These are phyloP conservation scores for Moesziomyces globuligerus DNA, from an alignment of 1,284 basidiomycete genomes.

Conservation along the genomic window DNA sequence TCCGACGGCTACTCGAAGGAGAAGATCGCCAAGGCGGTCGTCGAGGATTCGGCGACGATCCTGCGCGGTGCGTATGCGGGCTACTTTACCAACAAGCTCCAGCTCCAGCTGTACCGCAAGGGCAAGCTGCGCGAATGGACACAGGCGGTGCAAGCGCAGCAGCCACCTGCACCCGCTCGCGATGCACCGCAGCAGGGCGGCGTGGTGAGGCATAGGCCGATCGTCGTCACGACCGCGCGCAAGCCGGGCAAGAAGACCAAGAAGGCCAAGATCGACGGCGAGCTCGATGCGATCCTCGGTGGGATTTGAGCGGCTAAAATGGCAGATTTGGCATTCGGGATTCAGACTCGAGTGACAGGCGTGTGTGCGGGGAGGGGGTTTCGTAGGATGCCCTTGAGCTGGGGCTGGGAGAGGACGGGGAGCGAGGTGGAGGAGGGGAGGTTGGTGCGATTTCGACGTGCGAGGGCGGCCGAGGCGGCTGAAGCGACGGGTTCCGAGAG, in stretches of 20 bases:
- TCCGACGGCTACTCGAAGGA: slow-evolving; percentile 52
- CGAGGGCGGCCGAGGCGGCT: too few species aligned
- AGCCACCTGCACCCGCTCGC: too few species aligned
- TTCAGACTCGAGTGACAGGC: neutral
- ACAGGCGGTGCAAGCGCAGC: slow-evolving; percentile 18
- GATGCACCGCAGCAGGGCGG: neutral
- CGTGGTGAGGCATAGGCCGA: slow-evolving; percentile 2
- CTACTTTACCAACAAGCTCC: slow-evolving; percentile 59
- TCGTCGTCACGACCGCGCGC: slow-evolving; percentile 24
- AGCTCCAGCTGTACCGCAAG: slow-evolving; percentile 57
- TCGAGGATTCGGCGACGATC: slow-evolving; percentile 43
- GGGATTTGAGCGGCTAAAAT: slow-evolving; percentile 18
- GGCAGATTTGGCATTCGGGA: slow-evolving; percentile 1
- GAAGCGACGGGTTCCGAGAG: neutral
- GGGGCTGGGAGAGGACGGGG: neutral
- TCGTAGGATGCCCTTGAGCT: neutral
- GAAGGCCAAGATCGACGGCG: slow-evolving; percentile 35
- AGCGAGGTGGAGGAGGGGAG: neutral
- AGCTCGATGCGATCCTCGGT: slow-evolving; percentile 47
- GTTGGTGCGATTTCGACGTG: neutral
- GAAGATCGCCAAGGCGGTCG: slow-evolving; percentile 42
- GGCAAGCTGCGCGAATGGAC: slow-evolving; percentile 54
- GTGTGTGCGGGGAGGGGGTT: neutral
- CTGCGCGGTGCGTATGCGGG: slow-evolving; percentile 51
- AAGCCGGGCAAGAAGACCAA: slow-evolving; percentile 10